Conservation (phyloP, 129 eudicot species). For the Lonicera japonica region DNA sequence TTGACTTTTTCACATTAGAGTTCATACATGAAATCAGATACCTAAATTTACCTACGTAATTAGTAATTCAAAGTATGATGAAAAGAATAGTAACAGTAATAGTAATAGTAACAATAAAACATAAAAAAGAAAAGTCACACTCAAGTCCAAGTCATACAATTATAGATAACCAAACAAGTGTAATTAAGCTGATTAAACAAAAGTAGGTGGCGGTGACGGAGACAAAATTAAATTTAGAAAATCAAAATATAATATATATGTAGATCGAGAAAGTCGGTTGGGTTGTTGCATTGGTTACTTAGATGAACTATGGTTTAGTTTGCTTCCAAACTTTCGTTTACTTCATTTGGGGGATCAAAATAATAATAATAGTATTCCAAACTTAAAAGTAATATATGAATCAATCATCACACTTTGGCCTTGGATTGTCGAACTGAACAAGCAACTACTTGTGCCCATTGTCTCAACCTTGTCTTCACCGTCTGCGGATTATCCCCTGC, state of each 20-base stretch:
- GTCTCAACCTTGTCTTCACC: slow-evolving; percentile 68
- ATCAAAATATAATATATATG: too few species aligned
- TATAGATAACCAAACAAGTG: slow-evolving; percentile 8
- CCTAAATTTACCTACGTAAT: not conserved
- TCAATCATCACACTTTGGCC: too few species aligned
- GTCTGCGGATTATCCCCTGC: slow-evolving; percentile 61
- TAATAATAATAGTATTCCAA: too few species aligned
- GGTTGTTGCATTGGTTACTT: slow-evolving; percentile 2
- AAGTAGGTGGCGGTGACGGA: not conserved
- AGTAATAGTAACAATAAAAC: not conserved
- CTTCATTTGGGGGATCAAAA: too few species aligned
- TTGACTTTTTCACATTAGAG: not conserved
- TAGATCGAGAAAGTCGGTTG: too few species aligned
- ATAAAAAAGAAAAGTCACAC: not conserved
- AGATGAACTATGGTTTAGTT: not conserved
- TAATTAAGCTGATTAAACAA: not conserved
- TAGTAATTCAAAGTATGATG: not conserved
- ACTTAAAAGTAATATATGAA: too few species aligned
- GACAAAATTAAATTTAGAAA: too few species aligned
- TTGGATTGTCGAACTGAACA: slow-evolving; percentile 49
- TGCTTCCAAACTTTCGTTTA: not conserved
- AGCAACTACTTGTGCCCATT: slow-evolving; percentile 78
- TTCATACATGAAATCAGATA: slow-evolving; percentile 1
- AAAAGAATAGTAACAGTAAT: not conserved
- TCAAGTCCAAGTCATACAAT: not conserved